Conservation (phyloP, 192 early-diverging fungal genomes). For the Mortierella claussenii region DNA sequence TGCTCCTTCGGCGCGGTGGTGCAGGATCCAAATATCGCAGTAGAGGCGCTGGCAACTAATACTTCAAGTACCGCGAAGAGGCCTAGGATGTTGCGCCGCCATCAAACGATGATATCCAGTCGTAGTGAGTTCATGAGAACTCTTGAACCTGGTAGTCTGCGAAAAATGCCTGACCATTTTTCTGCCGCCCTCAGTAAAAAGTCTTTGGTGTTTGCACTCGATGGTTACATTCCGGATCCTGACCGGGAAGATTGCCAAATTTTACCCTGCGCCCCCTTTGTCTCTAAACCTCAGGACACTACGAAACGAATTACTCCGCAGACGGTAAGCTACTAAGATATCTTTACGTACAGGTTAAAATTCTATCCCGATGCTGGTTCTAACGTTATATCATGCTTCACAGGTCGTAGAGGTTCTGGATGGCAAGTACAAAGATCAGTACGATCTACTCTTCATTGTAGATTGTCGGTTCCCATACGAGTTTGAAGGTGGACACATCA, state of each 20-base stretch:
- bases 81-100: conserved; percentile 20
- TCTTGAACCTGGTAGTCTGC: conserved; percentile 1
- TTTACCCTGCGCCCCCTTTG: conserved; percentile 57
- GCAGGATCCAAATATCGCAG: background rate
- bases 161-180: background rate
- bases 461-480: conserved; percentile 93
- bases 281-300: conserved; percentile 62
- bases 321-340: conserved; percentile 50
- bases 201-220: conserved; percentile 5
- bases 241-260: conserved; percentile 59
- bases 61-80: conserved; percentile 1
- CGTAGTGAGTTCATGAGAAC: conserved; percentile 45
- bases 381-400: background rate
- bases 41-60: background rate
- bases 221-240: conserved; percentile 22
- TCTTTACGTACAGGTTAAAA: background rate
- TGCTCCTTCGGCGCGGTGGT: background rate
- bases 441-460: conserved; percentile 75
- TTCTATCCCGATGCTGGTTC: background rate
- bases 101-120: conserved; percentile 43
- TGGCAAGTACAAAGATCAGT: conserved; percentile 66
- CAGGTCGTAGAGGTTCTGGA: conserved; percentile 73
- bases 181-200: background rate
- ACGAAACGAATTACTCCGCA: conserved; percentile 70
- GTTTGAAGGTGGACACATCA: conserved; percentile 87